These are phyloP conservation scores for Drechslerella stenobrocha DNA, from an alignment of 2,329 filamentous ascomycete species.

Conservation along the genomic window DNA sequence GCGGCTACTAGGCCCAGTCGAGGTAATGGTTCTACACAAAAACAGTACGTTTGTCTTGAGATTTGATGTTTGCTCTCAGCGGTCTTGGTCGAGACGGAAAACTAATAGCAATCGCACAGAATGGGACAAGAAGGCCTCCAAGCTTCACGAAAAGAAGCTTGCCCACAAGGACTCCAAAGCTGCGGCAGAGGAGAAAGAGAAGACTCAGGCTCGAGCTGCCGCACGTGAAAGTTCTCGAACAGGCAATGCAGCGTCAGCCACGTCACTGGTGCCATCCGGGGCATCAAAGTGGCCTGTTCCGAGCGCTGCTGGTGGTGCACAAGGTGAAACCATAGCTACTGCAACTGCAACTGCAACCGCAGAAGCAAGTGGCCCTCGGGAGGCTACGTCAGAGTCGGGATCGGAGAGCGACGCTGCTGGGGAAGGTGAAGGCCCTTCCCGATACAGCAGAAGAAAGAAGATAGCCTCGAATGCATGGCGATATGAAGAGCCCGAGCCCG, in stretches of 20 bases:
- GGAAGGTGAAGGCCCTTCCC: constrained; percentile 39
- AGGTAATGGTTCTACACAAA: constrained; percentile 53
- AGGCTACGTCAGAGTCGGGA: constrained; percentile 42
- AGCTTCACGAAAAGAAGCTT: constrained; percentile 52
- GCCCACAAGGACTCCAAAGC: constrained; percentile 45
- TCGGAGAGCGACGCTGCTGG: constrained; percentile 20
- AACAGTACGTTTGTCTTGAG: constrained; percentile 49
- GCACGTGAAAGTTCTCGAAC: constrained; percentile 35
- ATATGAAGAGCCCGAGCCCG: constrained; percentile 65
- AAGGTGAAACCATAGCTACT: constrained; percentile 33
- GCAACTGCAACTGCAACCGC: constrained; percentile 39
- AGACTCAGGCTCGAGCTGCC: constrained; percentile 46
- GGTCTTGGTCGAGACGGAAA: background rate
- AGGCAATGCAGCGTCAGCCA: constrained; percentile 34
- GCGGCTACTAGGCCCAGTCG: constrained; percentile 6
- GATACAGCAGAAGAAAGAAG: constrained; percentile 48
- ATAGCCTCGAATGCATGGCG: constrained; percentile 61
- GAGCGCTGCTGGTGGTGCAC: constrained; percentile 18
- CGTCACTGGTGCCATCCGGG: constrained; percentile 46
- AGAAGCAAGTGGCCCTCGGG: constrained; percentile 36
- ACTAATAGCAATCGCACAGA: constrained; percentile 43
- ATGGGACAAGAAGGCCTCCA: constrained; percentile 53
- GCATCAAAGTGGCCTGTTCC: constrained; percentile 35
- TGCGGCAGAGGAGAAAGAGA: constrained; percentile 50
- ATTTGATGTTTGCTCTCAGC: constrained; percentile 6